Evolutionary conservation across 2,329 filamentous ascomycete species (phyloP).

Genomic region (Hymenoscyphus scutula): DNA sequence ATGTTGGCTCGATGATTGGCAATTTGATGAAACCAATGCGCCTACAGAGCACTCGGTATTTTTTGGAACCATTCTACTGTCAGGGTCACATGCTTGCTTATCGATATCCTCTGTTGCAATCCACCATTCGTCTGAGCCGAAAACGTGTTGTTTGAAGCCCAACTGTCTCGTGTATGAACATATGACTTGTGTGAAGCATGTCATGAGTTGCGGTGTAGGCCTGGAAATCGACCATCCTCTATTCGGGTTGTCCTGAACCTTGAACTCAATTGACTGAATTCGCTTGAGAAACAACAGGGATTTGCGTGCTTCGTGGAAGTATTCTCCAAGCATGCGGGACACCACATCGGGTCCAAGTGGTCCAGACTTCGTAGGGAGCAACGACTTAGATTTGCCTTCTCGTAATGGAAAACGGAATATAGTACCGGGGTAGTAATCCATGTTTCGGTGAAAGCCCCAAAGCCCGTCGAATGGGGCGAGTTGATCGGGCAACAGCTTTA

Average conservation of each 20-base stretch:
- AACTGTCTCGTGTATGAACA: conserved; percentile 10
- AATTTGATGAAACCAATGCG: too few relatives aligned
- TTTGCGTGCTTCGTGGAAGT: conserved; percentile 30
- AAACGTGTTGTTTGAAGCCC: background rate
- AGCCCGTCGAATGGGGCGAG: conserved; percentile 27
- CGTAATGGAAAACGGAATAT: conserved; percentile 34
- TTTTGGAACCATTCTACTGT: too few relatives aligned
- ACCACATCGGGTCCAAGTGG: too few relatives aligned
- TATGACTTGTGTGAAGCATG: too few relatives aligned
- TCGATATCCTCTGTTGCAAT: conserved; percentile 24
- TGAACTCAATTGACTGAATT: conserved; percentile 26
- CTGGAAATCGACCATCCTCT: conserved; percentile 25
- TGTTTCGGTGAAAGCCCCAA: conserved; percentile 25
- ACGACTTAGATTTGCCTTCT: background rate
- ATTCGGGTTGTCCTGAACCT: conserved; percentile 14
- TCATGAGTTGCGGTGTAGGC: too few relatives aligned
- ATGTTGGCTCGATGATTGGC: too few relatives aligned
- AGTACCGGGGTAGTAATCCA: conserved; percentile 28
- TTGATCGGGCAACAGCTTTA: too few relatives aligned
- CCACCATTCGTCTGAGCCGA: conserved; percentile 25
- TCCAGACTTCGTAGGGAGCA: too few relatives aligned
- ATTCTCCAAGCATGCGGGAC: conserved; percentile 18
- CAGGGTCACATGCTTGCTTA: too few relatives aligned
- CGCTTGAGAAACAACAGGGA: conserved; percentile 30
- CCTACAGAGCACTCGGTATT: too few relatives aligned